Evolutionary conservation across 306 rosid genomes (phyloP), one percentile per base, ranked within the genome.

Genomic region (Fagus crenata): DNA sequence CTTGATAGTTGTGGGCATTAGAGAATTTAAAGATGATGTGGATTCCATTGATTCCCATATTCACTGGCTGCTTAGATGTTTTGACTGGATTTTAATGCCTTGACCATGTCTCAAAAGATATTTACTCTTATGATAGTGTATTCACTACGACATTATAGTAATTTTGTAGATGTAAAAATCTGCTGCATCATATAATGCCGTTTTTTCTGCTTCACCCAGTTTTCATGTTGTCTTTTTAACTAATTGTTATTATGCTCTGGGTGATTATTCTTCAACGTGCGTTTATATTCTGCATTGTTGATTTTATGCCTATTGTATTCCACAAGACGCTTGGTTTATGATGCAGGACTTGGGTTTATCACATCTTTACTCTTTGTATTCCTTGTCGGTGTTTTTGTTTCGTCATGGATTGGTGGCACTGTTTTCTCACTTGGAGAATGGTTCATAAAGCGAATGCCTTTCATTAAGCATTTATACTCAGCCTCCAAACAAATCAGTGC

Each of bases 401-500:
- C 97, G 3, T 91, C 96, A 35, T 93, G 96, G 98, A 85, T 90
- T 90, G 97, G 98, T 64, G 92, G 93, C 73, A 85, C 97, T 56
- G 86, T 93, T 75, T 86, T 91, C 86, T 90, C 90, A 82, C 75
- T 91, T 72, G 98, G 98, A 81, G 97, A 91, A 84, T 93, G 97
- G 96, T 78, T 93, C 69, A 93, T 91, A 78, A 90, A 90, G 91
- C 86, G 78, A 82, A 91, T 93, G 98, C 98, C 98, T 79, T 88
- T 92, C 77, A 93, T 93, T 72, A 89, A 88, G 86, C 96, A 93
- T 78, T 81, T 91, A 49, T 93, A 93, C 81, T 89, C 98, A 4
- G 98, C 97, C 36, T 93, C 98, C 82, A 91, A 93, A 84, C 97
- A 93, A 83, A 91, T 93, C 55, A 93, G 97, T 82, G 82, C 97